Percentiles rank a stretch among this genome's conserved stretches.
Evolutionary conservation across 176 grass and related monocot species (phyloP).

Genomic region (Raddia guianensis): DNA sequence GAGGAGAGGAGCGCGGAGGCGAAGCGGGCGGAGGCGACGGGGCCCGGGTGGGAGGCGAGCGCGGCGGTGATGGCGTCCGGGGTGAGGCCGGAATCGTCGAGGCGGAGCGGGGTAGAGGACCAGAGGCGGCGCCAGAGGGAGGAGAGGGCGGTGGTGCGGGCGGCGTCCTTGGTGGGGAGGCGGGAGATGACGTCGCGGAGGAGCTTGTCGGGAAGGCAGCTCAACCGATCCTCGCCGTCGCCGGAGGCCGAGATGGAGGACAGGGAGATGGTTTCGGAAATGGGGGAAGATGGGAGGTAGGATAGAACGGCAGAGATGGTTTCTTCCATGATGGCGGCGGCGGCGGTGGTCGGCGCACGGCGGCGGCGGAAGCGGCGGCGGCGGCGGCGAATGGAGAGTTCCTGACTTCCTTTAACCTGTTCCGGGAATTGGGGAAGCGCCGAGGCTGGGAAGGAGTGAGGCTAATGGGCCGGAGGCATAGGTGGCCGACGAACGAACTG

Average conservation of each 20-base stretch:
- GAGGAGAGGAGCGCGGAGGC: conserved; percentile 20
- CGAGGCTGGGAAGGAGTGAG: too few species aligned
- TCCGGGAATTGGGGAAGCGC: too few species aligned
- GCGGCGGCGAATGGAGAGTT: background rate
- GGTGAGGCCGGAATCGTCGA: conserved; percentile 33
- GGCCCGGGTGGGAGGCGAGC: conserved; percentile 44
- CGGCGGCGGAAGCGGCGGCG: background rate
- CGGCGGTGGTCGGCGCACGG: background rate
- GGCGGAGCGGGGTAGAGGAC: conserved; percentile 33
- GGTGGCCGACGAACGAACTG: too few species aligned
- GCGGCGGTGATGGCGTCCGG: conserved; percentile 24
- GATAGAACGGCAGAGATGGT: conserved; percentile 44
- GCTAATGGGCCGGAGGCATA: too few species aligned
- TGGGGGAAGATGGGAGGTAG: conserved; percentile 34
- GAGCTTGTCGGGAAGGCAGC: conserved; percentile 40
- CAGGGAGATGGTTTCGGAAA: conserved; percentile 4
- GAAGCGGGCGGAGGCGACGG: conserved; percentile 37
- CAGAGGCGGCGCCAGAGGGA: conserved; percentile 51
- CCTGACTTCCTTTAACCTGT: too few species aligned
- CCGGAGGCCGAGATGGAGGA: background rate
- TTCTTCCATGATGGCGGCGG: conserved; percentile 29
- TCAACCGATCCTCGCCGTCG: conserved; percentile 29
- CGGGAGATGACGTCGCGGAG: conserved; percentile 46
- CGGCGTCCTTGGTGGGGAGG: conserved; percentile 54
- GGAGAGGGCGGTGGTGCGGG: conserved; percentile 48